phyloP scores from a whole-genome alignment of 2,329 filamentous ascomycete species.

The Diatrype stigma region DNA sequence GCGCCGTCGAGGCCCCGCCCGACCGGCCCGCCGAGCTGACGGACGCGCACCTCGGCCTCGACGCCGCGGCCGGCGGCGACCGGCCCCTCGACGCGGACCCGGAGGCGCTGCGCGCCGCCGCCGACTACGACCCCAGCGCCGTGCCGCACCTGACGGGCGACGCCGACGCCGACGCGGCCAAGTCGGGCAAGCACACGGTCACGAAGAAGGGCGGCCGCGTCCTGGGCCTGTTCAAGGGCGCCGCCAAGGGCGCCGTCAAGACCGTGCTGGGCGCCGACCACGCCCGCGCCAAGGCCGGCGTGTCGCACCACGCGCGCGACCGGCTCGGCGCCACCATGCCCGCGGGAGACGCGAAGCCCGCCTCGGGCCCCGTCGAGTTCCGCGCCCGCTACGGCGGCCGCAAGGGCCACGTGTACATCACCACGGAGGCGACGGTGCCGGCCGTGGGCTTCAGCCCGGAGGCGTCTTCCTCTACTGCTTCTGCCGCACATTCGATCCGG shows the following conservation, averaged over 20 bases:
- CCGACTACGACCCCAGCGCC: conserved; percentile 37
- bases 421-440: conserved; percentile 61
- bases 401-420: conserved; percentile 69
- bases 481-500: no score
- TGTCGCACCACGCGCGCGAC: conserved; percentile 61
- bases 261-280: conserved; percentile 69
- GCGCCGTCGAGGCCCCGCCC: conserved; percentile 30
- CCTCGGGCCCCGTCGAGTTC: conserved; percentile 71
- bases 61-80: conserved; percentile 41
- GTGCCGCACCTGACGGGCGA: conserved; percentile 29
- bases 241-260: conserved; percentile 67
- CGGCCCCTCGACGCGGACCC: conserved; percentile 55
- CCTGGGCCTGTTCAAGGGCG: conserved; percentile 63
- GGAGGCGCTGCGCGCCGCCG: conserved; percentile 63
- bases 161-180: conserved; percentile 48
- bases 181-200: conserved; percentile 28
- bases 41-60: conserved; percentile 42
- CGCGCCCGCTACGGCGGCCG: conserved; percentile 65
- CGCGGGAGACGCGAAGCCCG: conserved; percentile 38
- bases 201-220: conserved; percentile 40
- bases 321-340: conserved; percentile 69
- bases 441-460: conserved; percentile 63
- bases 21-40: conserved; percentile 30
- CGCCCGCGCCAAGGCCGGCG: conserved; percentile 61
- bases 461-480: no score